A percentile compares a stretch with the other conserved stretches of the same genome.
phyloP scores from a whole-genome alignment of 2,329 filamentous ascomycete species.

The Arthrobotrys iridis region DNA sequence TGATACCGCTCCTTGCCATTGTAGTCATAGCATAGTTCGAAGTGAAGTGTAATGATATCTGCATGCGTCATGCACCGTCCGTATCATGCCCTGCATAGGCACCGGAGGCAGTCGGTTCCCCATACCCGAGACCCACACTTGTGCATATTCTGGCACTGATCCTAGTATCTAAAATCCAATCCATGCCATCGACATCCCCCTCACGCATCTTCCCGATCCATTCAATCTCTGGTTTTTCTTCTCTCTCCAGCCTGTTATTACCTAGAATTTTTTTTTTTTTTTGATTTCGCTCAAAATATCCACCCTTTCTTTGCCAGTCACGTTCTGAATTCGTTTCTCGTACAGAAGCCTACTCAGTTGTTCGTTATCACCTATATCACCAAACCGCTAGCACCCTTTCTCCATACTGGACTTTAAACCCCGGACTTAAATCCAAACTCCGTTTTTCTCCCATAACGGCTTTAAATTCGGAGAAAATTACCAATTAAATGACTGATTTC shows the following conservation, averaged over 20 bases:
- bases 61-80: not conserved
- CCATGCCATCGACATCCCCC: not conserved
- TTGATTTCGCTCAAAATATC: not conserved
- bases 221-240: not conserved
- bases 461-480: constrained; percentile 15
- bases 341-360: not conserved
- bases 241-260: not conserved
- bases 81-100: not conserved
- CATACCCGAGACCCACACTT: not conserved
- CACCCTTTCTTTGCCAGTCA: not conserved
- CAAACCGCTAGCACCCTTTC: not conserved
- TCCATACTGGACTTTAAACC: constrained; percentile 31
- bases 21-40: not conserved
- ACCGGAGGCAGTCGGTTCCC: not conserved
- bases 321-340: not conserved
- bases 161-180: too few relatives aligned
- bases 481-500: constrained; percentile 40
- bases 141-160: not conserved
- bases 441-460: not conserved
- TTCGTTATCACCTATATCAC: not conserved
- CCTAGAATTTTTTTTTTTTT: not conserved
- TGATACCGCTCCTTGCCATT: too few relatives aligned
- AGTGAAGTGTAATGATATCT: not conserved
- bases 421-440: constrained; percentile 51
- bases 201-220: not conserved